phyloP scores from a whole-genome alignment of 805 yeast genomes.

The Grigorovia transvaalensis region DNA sequence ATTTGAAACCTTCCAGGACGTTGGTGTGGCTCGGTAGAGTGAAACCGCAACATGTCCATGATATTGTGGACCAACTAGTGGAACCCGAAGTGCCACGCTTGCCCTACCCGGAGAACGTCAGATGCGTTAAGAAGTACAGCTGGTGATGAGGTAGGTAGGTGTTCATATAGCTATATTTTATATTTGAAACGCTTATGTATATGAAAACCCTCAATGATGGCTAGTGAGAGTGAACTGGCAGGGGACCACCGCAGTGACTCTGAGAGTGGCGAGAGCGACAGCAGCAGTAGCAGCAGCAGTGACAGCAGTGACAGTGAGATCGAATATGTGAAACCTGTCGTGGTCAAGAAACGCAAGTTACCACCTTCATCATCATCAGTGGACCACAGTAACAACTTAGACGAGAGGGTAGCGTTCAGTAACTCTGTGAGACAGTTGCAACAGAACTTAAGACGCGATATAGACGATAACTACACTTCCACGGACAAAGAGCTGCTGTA shows the following conservation, averaged over 20 bases:
- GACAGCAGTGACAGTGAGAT: slow-evolving; percentile 12
- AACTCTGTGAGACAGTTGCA: background rate
- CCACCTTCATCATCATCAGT: background rate
- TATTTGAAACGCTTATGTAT: too few species aligned
- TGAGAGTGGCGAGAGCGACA: background rate
- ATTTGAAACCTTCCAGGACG: slow-evolving; percentile 38
- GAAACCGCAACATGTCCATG: slow-evolving; percentile 62
- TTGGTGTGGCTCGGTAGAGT: slow-evolving; percentile 85
- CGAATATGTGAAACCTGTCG: slow-evolving; percentile 20
- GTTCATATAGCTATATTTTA: background rate
- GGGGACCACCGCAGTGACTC: too few species aligned
- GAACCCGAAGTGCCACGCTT: slow-evolving; percentile 61
- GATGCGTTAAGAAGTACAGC: slow-evolving; percentile 38
- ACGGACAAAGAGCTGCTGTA: slow-evolving; percentile 19
- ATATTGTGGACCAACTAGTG: slow-evolving; percentile 66
- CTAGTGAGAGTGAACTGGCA: too few species aligned
- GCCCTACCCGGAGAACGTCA: slow-evolving; percentile 52
- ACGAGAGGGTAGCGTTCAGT: slow-evolving; percentile 3
- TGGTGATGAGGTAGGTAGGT: slow-evolving; percentile 12
- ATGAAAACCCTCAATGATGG: too few species aligned
- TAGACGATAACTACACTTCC: slow-evolving; percentile 13
- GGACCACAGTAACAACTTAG: background rate
- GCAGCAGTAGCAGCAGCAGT: slow-evolving; percentile 2
- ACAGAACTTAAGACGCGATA: slow-evolving; percentile 3
- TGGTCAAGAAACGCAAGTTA: slow-evolving; percentile 8